phyloP scores from a whole-genome alignment of 2,329 filamentous ascomycete genomes.

The Cladophialophora yegresii region DNA sequence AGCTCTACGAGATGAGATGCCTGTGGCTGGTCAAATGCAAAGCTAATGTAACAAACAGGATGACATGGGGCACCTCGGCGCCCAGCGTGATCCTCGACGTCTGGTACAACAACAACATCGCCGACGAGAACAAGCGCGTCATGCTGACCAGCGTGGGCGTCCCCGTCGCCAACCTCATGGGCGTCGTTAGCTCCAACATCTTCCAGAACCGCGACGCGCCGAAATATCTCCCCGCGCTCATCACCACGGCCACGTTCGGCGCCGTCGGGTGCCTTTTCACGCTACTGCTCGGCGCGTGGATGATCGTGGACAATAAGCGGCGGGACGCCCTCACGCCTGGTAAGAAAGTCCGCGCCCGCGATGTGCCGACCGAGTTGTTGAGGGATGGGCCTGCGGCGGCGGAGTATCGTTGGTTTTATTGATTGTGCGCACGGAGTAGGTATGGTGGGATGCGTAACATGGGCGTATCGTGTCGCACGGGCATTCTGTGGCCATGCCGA shows the following conservation, averaged over 20 bases:
- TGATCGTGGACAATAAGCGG: slow-evolving; percentile 65
- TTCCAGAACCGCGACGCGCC: slow-evolving; percentile 65
- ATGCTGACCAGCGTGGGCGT: slow-evolving; percentile 53
- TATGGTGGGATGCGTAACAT: too few relatives aligned
- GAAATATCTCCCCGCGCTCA: slow-evolving; percentile 66
- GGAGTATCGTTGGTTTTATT: slow-evolving; percentile 27
- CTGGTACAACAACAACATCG: slow-evolving; percentile 66
- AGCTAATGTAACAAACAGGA: too few relatives aligned
- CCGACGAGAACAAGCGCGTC: slow-evolving; percentile 53
- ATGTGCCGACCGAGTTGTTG: slow-evolving; percentile 60
- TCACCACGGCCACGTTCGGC: slow-evolving; percentile 66
- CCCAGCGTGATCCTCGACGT: slow-evolving; percentile 69
- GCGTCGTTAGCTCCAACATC: slow-evolving; percentile 59
- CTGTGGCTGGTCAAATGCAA: too few relatives aligned
- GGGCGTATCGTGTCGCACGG: too few relatives aligned
- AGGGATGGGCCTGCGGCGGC: slow-evolving; percentile 35
- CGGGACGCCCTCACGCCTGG: slow-evolving; percentile 61
- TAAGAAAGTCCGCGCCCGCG: slow-evolving; percentile 56
- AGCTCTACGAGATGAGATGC: too few relatives aligned
- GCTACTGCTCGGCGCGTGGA: slow-evolving; percentile 60
- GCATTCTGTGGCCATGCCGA: neutral
- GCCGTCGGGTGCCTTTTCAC: slow-evolving; percentile 60
- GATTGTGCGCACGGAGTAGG: too few relatives aligned
- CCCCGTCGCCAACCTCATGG: slow-evolving; percentile 53
- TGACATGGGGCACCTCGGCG: slow-evolving; percentile 76